A percentile compares a stretch with the other conserved stretches of the same genome.
These are phyloP conservation scores for Coemansia umbellata DNA, from an alignment of 192 early-diverging fungal species.

Conservation along the genomic window DNA sequence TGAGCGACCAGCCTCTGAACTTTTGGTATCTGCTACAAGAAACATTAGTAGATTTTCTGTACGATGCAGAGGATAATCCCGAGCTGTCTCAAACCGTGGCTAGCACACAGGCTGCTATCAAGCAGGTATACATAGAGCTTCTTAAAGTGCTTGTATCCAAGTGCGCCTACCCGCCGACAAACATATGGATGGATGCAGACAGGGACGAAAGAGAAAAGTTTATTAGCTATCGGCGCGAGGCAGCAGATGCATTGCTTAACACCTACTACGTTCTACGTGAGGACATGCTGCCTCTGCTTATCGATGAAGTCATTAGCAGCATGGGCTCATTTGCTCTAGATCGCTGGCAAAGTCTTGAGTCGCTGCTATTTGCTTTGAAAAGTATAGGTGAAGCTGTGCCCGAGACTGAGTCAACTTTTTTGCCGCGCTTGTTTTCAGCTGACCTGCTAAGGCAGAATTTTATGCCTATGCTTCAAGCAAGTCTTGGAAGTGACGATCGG, in stretches of 20 bases:
- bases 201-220: slow-evolving; percentile 61
- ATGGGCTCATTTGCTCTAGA: slow-evolving; percentile 22
- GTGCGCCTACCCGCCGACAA: slow-evolving; percentile 53
- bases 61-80: slow-evolving; percentile 19
- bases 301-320: slow-evolving; percentile 16
- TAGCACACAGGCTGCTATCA: slow-evolving; percentile 19
- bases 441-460: slow-evolving; percentile 36
- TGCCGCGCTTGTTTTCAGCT: slow-evolving; percentile 59
- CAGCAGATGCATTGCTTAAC: slow-evolving; percentile 69
- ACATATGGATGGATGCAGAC: slow-evolving; percentile 54
- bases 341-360: slow-evolving; percentile 49
- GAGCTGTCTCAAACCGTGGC: background rate
- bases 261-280: slow-evolving; percentile 63
- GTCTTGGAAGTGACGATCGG: slow-evolving; percentile 13
- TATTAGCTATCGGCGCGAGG: slow-evolving; percentile 61
- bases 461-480: slow-evolving; percentile 40
- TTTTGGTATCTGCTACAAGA: slow-evolving; percentile 76
- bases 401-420: slow-evolving; percentile 46
- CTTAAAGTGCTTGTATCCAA: slow-evolving; percentile 56
- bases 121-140: slow-evolving; percentile 53
- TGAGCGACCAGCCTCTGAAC: slow-evolving; percentile 66
- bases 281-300: slow-evolving; percentile 53
- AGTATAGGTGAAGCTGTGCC: slow-evolving; percentile 65
- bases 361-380: slow-evolving; percentile 62
- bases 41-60: slow-evolving; percentile 54